These are phyloP conservation scores for Debaryomyces fabryi DNA, from an alignment of 1,139 yeast species.

Conservation along the genomic window DNA sequence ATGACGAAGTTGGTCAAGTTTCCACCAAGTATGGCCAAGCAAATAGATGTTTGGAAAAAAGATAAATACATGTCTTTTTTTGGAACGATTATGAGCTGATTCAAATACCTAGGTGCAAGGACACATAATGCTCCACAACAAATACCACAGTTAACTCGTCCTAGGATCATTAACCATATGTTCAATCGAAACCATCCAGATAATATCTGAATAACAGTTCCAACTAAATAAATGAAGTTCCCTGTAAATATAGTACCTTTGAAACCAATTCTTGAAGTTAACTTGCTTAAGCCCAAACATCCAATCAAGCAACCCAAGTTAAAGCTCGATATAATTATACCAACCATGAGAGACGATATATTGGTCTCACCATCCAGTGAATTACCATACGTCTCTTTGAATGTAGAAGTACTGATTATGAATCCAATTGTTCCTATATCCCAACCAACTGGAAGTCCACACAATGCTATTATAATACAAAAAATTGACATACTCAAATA, in stretches of 20 bases:
- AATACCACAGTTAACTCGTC: constrained; percentile 28
- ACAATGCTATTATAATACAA: constrained; percentile 15
- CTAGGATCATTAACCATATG: constrained; percentile 20
- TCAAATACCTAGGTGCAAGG: constrained; percentile 30
- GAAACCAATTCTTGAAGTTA: constrained; percentile 11
- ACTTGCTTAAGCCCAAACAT: constrained; percentile 21
- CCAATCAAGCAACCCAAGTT: constrained; percentile 34
- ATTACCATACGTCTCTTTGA: constrained; percentile 9
- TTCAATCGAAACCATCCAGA: constrained; percentile 6
- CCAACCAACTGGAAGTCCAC: constrained; percentile 37
- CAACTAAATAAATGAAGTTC: constrained; percentile 17
- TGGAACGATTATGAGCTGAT: constrained; percentile 20
- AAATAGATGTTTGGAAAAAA: constrained; percentile 27
- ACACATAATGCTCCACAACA: constrained; percentile 31
- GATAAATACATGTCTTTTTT: constrained; percentile 24
- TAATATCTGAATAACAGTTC: constrained; percentile 20
- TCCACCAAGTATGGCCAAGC: constrained; percentile 16
- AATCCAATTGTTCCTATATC: constrained; percentile 38
- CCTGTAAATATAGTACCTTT: constrained; percentile 14
- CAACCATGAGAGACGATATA: constrained; percentile 16
- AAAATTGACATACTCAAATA: constrained; percentile 6
- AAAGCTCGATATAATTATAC: constrained; percentile 29
- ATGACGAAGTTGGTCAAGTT: constrained; percentile 1
- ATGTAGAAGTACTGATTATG: constrained; percentile 18
- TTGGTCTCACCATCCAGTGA: not conserved